Base-by-base conservation (phyloP, 352 stramenopile genomes). In the Discostella stelligera region DNA sequence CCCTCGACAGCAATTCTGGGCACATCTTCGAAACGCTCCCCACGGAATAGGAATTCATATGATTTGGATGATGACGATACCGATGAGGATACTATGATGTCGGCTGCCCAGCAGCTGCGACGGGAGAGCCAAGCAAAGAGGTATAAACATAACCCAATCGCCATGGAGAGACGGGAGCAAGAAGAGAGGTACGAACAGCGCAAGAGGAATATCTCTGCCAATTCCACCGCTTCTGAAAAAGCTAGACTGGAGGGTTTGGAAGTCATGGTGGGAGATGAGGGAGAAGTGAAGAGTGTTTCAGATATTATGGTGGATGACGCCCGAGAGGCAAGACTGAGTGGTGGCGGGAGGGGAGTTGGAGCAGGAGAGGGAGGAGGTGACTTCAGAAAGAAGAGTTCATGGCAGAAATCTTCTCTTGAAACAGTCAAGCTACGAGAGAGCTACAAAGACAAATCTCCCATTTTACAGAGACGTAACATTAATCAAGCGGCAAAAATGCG, bases 241-340 rank as follows among this genome's bases (percentile, higher is more conserved):
- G 61, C 50, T 39, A 61, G 61, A 39, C 53, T 78, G 5, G 70
- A 78, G 62, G 70, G 70, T 14, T 72, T 37, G 14, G 62, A 63
- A 20, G 65, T 78, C 14, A 20, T 78, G 23, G 11, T 78, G 0
- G 61, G 25, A 46, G 61, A 44, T 21, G 60, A 54, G 9, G 60
- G 3, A 2, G 70, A 71, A 27, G 59, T 37, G 30, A 65, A 65
- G 59, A 78, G 70, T 50, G 16, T 71, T 54, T 78, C 70, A 13
- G 70, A 78, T 18, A 61, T 61, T 18, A 61, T 61, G 7, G 70
- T 65, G 0, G 62, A 70, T 23, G 32, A 58, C 50, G 37, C 6
- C 18, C 41, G 32, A 10, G 10, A 55, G 52, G 9, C 44, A 20
- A 39, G 37, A 23, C 5, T 21, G 3, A 30, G 18, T 9, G 44